Evolutionary conservation across 305 asterid species (phyloP), one percentile per base, ranked within the genome.

Genomic region (Fraxinus floribunda): DNA sequence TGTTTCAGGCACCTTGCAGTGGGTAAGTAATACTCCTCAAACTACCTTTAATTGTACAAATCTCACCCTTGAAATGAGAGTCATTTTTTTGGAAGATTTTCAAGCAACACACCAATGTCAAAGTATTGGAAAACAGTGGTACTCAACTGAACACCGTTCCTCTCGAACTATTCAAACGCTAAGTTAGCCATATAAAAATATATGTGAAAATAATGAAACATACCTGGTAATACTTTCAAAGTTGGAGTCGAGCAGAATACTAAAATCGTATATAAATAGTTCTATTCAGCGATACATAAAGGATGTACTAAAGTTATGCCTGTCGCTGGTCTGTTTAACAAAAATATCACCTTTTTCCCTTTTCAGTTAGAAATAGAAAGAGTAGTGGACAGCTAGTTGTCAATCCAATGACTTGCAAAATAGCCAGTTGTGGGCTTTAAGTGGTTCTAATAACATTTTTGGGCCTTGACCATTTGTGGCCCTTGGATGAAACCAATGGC

Each of bases 311-410:
- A 32, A 18, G 66, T 77, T 15, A 44, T 46, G 75, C 52, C 16
- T 66, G 4, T 57, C 71, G 35, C 75, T 77, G 79, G 75, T 38
- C 66, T 60, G 38, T 32, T 32, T 4, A 11, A 30, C 38, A 68
- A 26, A 82, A 75, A 18, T 72, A 78, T 36, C 74, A 79, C 9
- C 77, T 39, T 75, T 78, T 55, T 46, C 82, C 52, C n/a, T 76
- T 49, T n/a, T 38, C 22, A 66, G 36, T 32, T 81, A 52, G 76
- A 76, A 80, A 78, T 20, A 57, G 60, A 26, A 66, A 6, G 8
- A 32, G 78, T 38, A 75, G 9, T 76, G 34, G 79, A 62, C 71
- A 22, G 66, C 76, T 66, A 68, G 57, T 29, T 32, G 5, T 26
- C 36, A 68, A 26, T 68, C 39, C 75, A 68, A 13, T 29, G 38